These are phyloP conservation scores for Camelina neglecta DNA, from an alignment of 345 rosid genomes.

Conservation along the genomic window DNA sequence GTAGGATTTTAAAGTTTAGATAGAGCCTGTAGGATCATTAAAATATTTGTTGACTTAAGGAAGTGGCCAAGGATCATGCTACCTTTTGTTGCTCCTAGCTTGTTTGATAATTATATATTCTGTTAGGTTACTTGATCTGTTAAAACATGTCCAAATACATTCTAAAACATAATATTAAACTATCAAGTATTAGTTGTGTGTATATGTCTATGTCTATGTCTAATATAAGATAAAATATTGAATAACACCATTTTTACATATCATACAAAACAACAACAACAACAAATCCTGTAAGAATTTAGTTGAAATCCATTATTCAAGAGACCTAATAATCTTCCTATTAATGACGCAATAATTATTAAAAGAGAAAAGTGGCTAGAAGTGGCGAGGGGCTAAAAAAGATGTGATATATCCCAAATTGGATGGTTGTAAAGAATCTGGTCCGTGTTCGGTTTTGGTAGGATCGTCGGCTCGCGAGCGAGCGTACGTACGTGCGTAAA, in stretches of 20 bases:
- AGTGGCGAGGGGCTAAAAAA: conserved; percentile 9
- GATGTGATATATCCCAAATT: conserved; percentile 28
- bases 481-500: conserved; percentile 23
- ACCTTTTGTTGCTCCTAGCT: conserved; percentile 9
- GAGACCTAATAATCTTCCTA: neutral
- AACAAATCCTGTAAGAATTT: too few relatives aligned
- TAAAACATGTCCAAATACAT: conserved; percentile 17
- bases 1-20: conserved; percentile 7
- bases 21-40: conserved; percentile 2
- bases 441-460: conserved; percentile 41
- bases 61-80: conserved; percentile 46
- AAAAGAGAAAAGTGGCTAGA: neutral
- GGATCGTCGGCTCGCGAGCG: conserved; percentile 26
- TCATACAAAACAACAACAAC: neutral
- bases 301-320: too few relatives aligned
- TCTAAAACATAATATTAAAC: neutral
- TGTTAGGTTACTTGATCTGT: neutral
- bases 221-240: neutral
- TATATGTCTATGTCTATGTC: neutral
- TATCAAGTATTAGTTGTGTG: neutral
- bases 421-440: conserved; percentile 38
- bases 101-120: conserved; percentile 21
- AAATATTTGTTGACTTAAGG: conserved; percentile 30
- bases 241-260: neutral
- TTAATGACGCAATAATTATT: conserved; percentile 29